A percentile compares a stretch with the other conserved stretches of the same genome.
Evolutionary conservation across 2,329 filamentous ascomycete species (phyloP).

Genomic region (Aspergillus neoniger): DNA sequence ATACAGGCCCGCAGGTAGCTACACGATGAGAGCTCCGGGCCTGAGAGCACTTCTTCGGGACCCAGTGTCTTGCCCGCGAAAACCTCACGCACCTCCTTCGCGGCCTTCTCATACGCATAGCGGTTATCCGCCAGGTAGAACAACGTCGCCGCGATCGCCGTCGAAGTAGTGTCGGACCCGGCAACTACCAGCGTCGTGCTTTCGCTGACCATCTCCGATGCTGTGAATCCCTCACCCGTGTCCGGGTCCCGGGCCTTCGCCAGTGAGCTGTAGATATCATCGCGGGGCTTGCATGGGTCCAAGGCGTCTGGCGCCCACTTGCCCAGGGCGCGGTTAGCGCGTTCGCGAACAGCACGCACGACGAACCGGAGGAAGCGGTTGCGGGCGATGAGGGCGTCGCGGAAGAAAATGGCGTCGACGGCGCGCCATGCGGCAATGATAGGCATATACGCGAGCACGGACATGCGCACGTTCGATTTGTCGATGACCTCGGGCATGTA

Average conservation of each 20-base stretch:
- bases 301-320: background rate
- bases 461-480: conserved; percentile 20
- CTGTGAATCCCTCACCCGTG: background rate
- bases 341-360: conserved; percentile 7
- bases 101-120: background rate
- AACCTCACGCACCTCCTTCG: background rate
- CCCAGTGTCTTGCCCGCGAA: background rate
- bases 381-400: conserved; percentile 42
- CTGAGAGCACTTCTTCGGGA: background rate
- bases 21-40: background rate
- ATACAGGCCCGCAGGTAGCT: background rate
- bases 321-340: background rate
- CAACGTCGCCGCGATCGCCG: background rate
- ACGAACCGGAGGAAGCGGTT: conserved; percentile 39
- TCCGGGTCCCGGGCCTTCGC: background rate
- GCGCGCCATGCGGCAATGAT: conserved; percentile 11
- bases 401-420: conserved; percentile 15
- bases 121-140: background rate
- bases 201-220: background rate
- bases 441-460: conserved; percentile 13
- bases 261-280: background rate
- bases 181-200: background rate
- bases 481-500: conserved; percentile 18
- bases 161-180: background rate
- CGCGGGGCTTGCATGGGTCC: background rate